These are phyloP conservation scores for Tulasnella sp. DNA, from an alignment of 768 basidiomycete genomes.

Conservation along the genomic window DNA sequence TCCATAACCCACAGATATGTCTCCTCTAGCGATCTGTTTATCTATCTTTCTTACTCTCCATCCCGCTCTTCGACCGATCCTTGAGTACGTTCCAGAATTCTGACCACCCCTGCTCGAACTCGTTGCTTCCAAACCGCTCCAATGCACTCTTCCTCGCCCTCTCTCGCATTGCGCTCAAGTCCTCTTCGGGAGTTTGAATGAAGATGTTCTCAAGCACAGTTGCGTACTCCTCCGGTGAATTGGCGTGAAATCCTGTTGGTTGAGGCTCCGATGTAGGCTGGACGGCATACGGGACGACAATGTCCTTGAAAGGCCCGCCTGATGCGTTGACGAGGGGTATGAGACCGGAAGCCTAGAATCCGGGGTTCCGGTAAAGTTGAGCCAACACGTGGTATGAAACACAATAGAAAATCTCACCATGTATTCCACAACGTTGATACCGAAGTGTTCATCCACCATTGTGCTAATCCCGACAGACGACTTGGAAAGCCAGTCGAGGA, in stretches of 20 bases:
- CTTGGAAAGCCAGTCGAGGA: slow-evolving; percentile 59
- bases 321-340: slow-evolving; percentile 89
- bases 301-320: slow-evolving; percentile 84
- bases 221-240: slow-evolving; percentile 52
- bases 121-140: slow-evolving; percentile 60
- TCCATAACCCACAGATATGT: too few species aligned
- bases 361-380: too few species aligned
- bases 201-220: slow-evolving; percentile 53
- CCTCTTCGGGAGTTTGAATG: slow-evolving; percentile 42
- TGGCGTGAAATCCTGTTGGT: slow-evolving; percentile 68
- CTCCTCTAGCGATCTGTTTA: too few species aligned
- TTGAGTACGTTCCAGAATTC: background rate
- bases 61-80: background rate
- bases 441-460: slow-evolving; percentile 98
- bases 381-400: too few species aligned
- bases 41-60: too few species aligned
- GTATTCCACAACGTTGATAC: slow-evolving; percentile 95
- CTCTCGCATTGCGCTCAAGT: slow-evolving; percentile 45
- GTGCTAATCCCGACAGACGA: slow-evolving; percentile 85
- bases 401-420: too few species aligned
- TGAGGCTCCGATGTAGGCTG: background rate
- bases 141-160: slow-evolving; percentile 64
- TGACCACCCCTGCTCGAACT: slow-evolving; percentile 58
- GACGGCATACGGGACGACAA: slow-evolving; percentile 59
- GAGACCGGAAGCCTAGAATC: slow-evolving; percentile 86